Evolutionary conservation across 768 basidiomycete species (phyloP).

Genomic region (Serendipita sp.): DNA sequence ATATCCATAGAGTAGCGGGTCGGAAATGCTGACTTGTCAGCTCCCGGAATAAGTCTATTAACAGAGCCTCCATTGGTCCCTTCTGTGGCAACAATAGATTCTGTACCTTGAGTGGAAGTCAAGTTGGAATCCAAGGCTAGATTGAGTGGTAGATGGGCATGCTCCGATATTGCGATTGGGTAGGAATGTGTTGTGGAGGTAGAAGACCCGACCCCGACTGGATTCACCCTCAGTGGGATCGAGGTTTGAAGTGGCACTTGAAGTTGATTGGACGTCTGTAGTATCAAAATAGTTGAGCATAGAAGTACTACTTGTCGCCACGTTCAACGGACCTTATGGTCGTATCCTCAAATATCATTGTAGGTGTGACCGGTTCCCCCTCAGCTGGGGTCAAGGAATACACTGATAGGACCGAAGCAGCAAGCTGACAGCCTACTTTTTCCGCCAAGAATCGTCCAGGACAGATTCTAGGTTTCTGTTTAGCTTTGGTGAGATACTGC

Average conservation of each 20-base stretch:
- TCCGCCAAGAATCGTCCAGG: constrained; percentile 40
- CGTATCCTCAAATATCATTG: background rate
- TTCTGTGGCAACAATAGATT: too few species aligned
- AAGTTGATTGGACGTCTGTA: background rate
- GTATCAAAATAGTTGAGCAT: background rate
- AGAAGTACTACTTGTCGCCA: too few species aligned
- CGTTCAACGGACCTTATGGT: background rate
- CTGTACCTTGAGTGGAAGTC: too few species aligned
- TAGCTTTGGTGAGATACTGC: background rate
- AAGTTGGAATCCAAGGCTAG: too few species aligned
- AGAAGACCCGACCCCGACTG: too few species aligned
- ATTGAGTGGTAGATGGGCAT: too few species aligned
- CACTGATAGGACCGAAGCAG: background rate
- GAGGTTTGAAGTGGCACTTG: background rate
- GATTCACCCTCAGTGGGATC: background rate
- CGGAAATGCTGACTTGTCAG: too few species aligned
- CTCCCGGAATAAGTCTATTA: too few species aligned
- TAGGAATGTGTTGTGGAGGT: too few species aligned
- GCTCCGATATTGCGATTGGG: too few species aligned
- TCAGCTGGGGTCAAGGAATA: background rate
- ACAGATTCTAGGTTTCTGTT: constrained; percentile 5
- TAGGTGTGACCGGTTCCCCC: background rate
- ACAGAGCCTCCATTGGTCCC: too few species aligned
- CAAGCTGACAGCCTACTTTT: background rate
- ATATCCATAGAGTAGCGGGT: too few species aligned